Percentiles rank a stretch among this genome's conserved stretches.
Evolutionary conservation across 2,329 filamentous ascomycete genomes (phyloP).

Genomic region (Sporothrix schenckii): DNA sequence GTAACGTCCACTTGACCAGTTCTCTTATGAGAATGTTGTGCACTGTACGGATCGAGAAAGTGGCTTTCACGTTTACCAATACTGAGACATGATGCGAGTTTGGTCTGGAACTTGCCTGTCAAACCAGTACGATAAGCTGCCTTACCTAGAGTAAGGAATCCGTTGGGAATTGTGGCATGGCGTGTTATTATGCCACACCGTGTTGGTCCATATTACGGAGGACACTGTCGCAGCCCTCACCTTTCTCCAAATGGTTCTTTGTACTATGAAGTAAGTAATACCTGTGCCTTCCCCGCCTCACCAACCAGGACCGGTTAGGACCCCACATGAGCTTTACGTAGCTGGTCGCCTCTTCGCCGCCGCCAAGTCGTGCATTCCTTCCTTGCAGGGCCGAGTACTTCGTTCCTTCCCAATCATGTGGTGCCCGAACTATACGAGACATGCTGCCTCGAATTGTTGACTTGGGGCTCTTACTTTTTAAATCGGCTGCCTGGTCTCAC

Average conservation of each 20-base stretch:
- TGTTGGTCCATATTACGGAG: background rate
- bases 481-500: slow-evolving; percentile 1
- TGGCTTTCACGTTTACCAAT: too few species aligned
- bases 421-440: background rate
- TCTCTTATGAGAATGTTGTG: too few species aligned
- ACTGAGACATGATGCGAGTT: too few species aligned
- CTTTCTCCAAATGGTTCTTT: background rate
- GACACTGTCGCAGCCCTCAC: background rate
- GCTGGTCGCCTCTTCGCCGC: background rate
- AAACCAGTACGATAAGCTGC: too few species aligned
- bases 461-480: background rate
- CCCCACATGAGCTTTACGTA: slow-evolving; percentile 18
- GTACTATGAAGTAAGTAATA: background rate
- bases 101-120: too few species aligned
- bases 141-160: too few species aligned
- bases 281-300: slow-evolving; percentile 8
- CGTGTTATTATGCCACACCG: background rate
- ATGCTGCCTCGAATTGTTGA: too few species aligned
- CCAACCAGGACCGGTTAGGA: background rate
- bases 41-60: too few species aligned
- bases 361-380: slow-evolving; percentile 20
- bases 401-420: slow-evolving; percentile 6
- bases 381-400: background rate
- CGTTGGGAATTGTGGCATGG: background rate
- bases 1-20: too few species aligned